phyloP scores from a whole-genome alignment of 495 filamentous ascomycete species.

The Hyaloscypha variabilis region DNA sequence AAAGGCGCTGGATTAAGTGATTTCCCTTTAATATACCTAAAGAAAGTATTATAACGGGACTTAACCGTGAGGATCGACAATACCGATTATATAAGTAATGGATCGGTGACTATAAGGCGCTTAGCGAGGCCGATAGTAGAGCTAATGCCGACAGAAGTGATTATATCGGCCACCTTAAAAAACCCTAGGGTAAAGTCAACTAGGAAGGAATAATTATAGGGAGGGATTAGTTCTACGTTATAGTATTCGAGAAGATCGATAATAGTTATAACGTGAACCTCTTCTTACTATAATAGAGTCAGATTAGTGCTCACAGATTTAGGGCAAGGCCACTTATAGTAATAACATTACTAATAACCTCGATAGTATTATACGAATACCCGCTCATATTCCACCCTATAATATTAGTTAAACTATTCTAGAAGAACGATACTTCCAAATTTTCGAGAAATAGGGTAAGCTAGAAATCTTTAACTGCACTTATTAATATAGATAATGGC shows the following conservation, averaged over 20 bases:
- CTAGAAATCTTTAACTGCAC: slow-evolving; percentile 13
- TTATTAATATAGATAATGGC: slow-evolving; percentile 17
- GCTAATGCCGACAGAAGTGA: slow-evolving; percentile 21
- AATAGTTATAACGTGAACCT: slow-evolving; percentile 23
- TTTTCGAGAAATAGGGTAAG: slow-evolving; percentile 20
- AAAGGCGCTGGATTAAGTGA: slow-evolving; percentile 20
- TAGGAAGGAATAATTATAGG: slow-evolving; percentile 21
- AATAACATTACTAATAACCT: slow-evolving; percentile 18
- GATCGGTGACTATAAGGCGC: slow-evolving; percentile 13
- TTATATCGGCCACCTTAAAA: slow-evolving; percentile 20
- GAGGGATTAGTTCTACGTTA: slow-evolving; percentile 9
- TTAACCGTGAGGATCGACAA: slow-evolving; percentile 15
- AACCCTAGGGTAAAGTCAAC: slow-evolving; percentile 18
- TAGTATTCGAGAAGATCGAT: slow-evolving; percentile 23
- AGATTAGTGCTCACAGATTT: slow-evolving; percentile 7
- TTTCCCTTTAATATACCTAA: slow-evolving; percentile 8
- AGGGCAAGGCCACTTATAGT: slow-evolving; percentile 17
- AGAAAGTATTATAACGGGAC: slow-evolving; percentile 22
- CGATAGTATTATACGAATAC: slow-evolving; percentile 16
- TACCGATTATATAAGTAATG: slow-evolving; percentile 17
- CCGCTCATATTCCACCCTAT: slow-evolving; percentile 15
- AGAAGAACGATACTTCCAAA: slow-evolving; percentile 18
- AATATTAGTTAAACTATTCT: slow-evolving; percentile 20
- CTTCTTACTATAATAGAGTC: slow-evolving; percentile 19
- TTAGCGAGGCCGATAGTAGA: slow-evolving; percentile 18